Conservation (phyloP, 805 yeast species). For the Metschnikowia chrysomelidarum region DNA sequence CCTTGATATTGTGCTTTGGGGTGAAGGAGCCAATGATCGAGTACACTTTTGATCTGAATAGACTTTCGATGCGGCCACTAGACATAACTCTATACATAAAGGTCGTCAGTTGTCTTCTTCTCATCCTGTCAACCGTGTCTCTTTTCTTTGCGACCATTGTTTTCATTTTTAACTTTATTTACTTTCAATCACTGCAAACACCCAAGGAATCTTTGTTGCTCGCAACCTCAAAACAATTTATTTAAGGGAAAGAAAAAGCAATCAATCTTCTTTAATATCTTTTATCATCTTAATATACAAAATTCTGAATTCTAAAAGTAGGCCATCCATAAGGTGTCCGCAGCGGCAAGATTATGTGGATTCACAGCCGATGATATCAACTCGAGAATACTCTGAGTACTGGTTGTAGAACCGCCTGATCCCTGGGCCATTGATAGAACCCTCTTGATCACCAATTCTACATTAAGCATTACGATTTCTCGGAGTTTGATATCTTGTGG, state of each 20-base stretch:
- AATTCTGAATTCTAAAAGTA: slow-evolving; percentile 50
- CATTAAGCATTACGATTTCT: slow-evolving; percentile 85
- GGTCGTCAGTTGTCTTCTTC: slow-evolving; percentile 14
- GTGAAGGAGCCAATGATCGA: slow-evolving; percentile 23
- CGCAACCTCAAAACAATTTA: slow-evolving; percentile 1
- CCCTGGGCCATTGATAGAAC: slow-evolving; percentile 67
- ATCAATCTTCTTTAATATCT: background rate
- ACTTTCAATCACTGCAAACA: slow-evolving; percentile 6
- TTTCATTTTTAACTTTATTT: slow-evolving; percentile 8
- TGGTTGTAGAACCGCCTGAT: slow-evolving; percentile 64
- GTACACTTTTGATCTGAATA: slow-evolving; percentile 22
- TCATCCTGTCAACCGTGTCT: slow-evolving; percentile 16
- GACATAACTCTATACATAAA: slow-evolving; percentile 32
- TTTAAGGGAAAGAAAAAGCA: no score
- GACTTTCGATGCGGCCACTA: slow-evolving; percentile 15
- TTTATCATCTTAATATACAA: background rate
- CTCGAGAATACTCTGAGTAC: slow-evolving; percentile 87
- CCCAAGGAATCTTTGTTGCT: background rate
- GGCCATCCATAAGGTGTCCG: slow-evolving; percentile 95
- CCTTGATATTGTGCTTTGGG: slow-evolving; percentile 22
- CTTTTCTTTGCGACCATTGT: slow-evolving; percentile 17
- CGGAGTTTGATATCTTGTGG: slow-evolving; percentile 82
- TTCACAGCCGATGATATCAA: slow-evolving; percentile 92
- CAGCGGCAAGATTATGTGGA: slow-evolving; percentile 87
- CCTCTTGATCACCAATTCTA: slow-evolving; percentile 77